These are phyloP conservation scores for Hordeum pubiflorum DNA, from an alignment of 202 grass and related monocot genomes.

Conservation along the genomic window DNA sequence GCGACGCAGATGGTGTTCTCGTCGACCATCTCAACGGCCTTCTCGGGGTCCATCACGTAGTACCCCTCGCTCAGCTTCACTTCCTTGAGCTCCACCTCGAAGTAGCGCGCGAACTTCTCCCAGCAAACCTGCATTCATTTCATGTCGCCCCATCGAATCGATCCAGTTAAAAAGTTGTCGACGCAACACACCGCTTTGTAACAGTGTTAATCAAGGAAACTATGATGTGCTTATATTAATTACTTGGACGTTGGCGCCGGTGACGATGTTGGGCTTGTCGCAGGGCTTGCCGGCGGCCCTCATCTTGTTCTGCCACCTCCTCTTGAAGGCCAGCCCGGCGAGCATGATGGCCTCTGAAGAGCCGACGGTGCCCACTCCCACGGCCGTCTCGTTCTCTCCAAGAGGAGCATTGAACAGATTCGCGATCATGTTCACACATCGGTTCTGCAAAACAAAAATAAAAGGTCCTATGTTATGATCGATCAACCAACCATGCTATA, in stretches of 20 bases:
- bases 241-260: slow-evolving; percentile 88
- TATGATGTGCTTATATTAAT: not conserved
- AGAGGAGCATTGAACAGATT: slow-evolving; percentile 92
- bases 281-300: slow-evolving; percentile 67
- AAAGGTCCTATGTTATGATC: not conserved
- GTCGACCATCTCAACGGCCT: slow-evolving; percentile 84
- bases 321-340: slow-evolving; percentile 88
- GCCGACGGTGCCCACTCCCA: slow-evolving; percentile 81
- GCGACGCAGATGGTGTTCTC: slow-evolving; percentile 97
- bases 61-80: slow-evolving; percentile 78
- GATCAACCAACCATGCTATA: not conserved
- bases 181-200: not conserved
- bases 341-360: slow-evolving; percentile 97
- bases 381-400: slow-evolving; percentile 57
- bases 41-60: slow-evolving; percentile 75
- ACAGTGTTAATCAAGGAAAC: not conserved
- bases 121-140: slow-evolving; percentile 66
- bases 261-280: slow-evolving; percentile 96
- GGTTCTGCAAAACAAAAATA: slow-evolving; percentile 43
- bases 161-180: no score
- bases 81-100: slow-evolving; percentile 95
- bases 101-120: slow-evolving; percentile 97
- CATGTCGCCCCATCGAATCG: not conserved
- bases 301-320: slow-evolving; percentile 87
- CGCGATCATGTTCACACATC: slow-evolving; percentile 94